Conservation (phyloP, 805 yeast species). For the Metschnikowia shivogae region DNA sequence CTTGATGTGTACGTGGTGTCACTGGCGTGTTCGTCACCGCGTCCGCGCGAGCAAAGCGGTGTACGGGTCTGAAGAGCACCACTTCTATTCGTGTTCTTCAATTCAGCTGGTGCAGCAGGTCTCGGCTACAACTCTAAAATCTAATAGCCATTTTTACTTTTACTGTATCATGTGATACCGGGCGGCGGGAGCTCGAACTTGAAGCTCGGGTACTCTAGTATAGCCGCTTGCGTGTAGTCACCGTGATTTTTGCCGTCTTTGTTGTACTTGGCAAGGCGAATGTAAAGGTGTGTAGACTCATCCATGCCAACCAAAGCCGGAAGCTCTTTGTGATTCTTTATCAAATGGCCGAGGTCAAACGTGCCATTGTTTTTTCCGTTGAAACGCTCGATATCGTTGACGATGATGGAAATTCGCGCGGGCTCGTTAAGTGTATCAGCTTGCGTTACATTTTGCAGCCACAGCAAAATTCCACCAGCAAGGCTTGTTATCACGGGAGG, state of each 20-base stretch:
- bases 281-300: slow-evolving; percentile 39
- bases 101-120: background rate
- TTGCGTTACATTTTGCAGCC: slow-evolving; percentile 23
- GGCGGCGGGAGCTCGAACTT: slow-evolving; percentile 46
- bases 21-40: slow-evolving; percentile 4
- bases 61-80: background rate
- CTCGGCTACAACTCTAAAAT: no score
- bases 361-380: slow-evolving; percentile 46
- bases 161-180: slow-evolving; percentile 43
- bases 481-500: slow-evolving; percentile 49
- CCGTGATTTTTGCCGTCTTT: slow-evolving; percentile 38
- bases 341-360: slow-evolving; percentile 31
- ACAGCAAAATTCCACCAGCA: slow-evolving; percentile 32
- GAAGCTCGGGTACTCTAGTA: slow-evolving; percentile 57
- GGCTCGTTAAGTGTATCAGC: slow-evolving; percentile 9
- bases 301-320: slow-evolving; percentile 16
- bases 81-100: no score
- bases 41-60: background rate
- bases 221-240: slow-evolving; percentile 65
- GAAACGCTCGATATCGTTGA: slow-evolving; percentile 77
- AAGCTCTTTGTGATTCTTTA: slow-evolving; percentile 22
- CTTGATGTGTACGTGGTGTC: background rate
- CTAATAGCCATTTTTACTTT: background rate
- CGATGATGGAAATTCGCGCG: slow-evolving; percentile 54
- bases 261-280: slow-evolving; percentile 55